Evolutionary conservation across 1,284 basidiomycete species (phyloP), one percentile per base, ranked within the genome.

Genomic region (Psilocybe mexicana): DNA sequence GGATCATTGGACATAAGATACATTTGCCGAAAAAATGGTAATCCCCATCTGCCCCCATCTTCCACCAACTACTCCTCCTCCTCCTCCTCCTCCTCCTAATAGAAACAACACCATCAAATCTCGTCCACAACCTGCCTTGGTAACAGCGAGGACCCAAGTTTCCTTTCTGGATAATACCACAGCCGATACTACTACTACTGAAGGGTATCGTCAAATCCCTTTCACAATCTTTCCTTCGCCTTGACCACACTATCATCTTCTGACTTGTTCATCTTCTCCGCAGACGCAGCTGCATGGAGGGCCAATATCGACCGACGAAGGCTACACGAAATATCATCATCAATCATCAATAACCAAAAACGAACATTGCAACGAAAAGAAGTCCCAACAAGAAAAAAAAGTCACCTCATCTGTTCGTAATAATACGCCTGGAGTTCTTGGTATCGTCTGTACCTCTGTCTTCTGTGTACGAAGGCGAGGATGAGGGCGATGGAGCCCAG

Each of bases 371-470:
- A 18, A 18, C 18, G 18, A 18, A 18, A 18, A 18, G 18, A 18
- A 18, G 18, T 18, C 18, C 18, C 18, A 18, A 18, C 18, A 18
- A 18, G 18, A 18, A 18, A 18, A 18, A 18, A 18, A 18, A 18
- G 18, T 18, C 18, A 83, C 82, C 74, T 78, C 24, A 79, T 73
- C 64, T 86, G 84, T 62, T 86, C 82, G 38, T 78, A 70, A 60
- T 82, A 85, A 63, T 85, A 86, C 35, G 82, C 79, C 43, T 76
- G 70, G 33, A 85, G 67, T 60, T 82, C 79, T 47, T 74, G 72
- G 57, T 80, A 78, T 3, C 72, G 72, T 40, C 70, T 66, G 24
- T 77, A 68, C 5, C 81, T 79, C 46, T 80, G 74, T 4, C 82
- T 76, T 42, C 76, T 78, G 66, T 86, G 81, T n/a, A 80, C 60